phyloP scores from a whole-genome alignment of 164 flowering plant genomes.

The Piper betle region DNA sequence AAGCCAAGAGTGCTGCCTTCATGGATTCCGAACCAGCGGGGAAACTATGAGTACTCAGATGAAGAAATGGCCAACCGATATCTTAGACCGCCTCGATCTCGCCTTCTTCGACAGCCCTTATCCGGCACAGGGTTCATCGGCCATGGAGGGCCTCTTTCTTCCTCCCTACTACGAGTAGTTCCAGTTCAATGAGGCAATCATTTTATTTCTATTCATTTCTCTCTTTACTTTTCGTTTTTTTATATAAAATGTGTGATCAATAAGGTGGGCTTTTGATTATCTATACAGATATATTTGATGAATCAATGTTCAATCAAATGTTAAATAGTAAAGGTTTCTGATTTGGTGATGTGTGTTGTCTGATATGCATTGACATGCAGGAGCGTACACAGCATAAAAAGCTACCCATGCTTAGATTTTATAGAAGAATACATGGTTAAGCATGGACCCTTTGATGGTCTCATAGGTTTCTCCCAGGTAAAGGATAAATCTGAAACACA shows the following conservation, averaged over 20 bases:
- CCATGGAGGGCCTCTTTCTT: slow-evolving; percentile 64
- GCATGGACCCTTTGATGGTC: slow-evolving; percentile 76
- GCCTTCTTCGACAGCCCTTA: slow-evolving; percentile 52
- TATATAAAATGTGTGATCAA: no score
- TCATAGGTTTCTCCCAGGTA: slow-evolving; percentile 83
- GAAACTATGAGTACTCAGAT: slow-evolving; percentile 42
- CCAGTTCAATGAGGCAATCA: slow-evolving; percentile 44
- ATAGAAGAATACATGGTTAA: slow-evolving; percentile 55
- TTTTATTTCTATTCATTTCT: background rate
- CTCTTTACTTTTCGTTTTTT: background rate
- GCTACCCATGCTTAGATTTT: slow-evolving; percentile 48
- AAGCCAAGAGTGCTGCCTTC: slow-evolving; percentile 59
- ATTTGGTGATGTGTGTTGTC: background rate
- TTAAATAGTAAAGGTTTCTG: no score
- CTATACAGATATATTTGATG: no score
- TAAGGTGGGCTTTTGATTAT: no score
- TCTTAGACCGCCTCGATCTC: slow-evolving; percentile 38
- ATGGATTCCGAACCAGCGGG: slow-evolving; percentile 62
- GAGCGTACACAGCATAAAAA: slow-evolving; percentile 44
- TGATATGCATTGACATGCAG: slow-evolving; percentile 10
- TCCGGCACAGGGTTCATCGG: slow-evolving; percentile 53
- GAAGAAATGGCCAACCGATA: slow-evolving; percentile 39
- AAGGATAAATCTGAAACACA: no score
- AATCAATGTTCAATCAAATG: no score
- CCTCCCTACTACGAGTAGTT: slow-evolving; percentile 90